Evolutionary conservation across 768 basidiomycete genomes (phyloP).

Genomic region (Tulasnella sp.): DNA sequence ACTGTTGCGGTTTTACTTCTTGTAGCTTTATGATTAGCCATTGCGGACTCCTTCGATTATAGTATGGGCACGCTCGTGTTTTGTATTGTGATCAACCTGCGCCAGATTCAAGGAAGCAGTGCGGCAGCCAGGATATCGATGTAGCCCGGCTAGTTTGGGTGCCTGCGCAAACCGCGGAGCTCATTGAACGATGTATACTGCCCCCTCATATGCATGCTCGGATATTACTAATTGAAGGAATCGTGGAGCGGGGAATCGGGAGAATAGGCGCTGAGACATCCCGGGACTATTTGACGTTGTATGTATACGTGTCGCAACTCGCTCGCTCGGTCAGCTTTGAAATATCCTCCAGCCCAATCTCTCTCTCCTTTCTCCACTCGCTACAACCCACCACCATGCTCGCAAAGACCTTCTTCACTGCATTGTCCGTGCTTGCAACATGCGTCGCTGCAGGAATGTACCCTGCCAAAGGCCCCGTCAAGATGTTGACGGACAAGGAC

Average conservation of each 20-base stretch:
- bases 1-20: neutral
- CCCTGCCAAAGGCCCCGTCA: slow-evolving; percentile 57
- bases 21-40: neutral
- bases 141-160: neutral
- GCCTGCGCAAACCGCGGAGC: neutral
- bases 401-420: slow-evolving; percentile 40
- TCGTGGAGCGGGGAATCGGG: neutral
- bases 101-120: no score
- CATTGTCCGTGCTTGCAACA: slow-evolving; percentile 42
- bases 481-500: slow-evolving; percentile 64
- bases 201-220: neutral
- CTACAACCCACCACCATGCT: slow-evolving; percentile 39
- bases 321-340: slow-evolving; percentile 7
- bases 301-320: slow-evolving; percentile 14
- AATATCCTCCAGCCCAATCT: slow-evolving; percentile 1
- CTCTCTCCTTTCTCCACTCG: slow-evolving; percentile 1
- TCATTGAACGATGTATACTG: neutral
- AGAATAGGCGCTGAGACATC: slow-evolving; percentile 1
- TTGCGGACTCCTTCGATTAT: neutral
- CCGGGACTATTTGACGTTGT: slow-evolving; percentile 3
- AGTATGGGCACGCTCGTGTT: neutral
- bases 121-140: neutral
- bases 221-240: neutral
- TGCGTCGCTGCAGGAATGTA: slow-evolving; percentile 55
- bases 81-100: neutral